phyloP scores from a whole-genome alignment of 345 rosid species.

The Draba incana region DNA sequence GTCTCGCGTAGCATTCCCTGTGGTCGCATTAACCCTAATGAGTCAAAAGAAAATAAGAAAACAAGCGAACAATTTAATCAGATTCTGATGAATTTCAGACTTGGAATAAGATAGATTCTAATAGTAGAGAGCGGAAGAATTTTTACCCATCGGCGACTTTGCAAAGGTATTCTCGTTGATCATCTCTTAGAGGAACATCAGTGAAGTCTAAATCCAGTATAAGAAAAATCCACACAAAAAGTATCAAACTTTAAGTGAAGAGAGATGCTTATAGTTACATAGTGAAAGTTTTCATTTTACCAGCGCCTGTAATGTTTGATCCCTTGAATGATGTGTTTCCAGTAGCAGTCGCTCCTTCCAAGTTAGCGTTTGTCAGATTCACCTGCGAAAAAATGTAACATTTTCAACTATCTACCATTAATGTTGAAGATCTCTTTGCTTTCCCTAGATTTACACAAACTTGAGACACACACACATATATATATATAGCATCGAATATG shows the following conservation, averaged over 20 bases:
- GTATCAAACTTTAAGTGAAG: conserved; percentile 8
- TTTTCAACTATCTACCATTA: neutral
- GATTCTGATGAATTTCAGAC: conserved; percentile 9
- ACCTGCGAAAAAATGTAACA: conserved; percentile 51
- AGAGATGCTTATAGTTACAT: conserved; percentile 5
- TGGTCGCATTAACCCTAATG: conserved; percentile 67
- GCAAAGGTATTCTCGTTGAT: conserved; percentile 86
- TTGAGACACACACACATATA: neutral
- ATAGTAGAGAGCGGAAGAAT: conserved; percentile 4
- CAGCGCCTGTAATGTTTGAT: conserved; percentile 86
- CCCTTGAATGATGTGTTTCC: conserved; percentile 98
- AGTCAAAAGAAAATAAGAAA: neutral
- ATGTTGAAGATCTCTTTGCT: conserved; percentile 11
- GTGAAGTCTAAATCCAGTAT: conserved; percentile 69
- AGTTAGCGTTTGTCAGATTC: conserved; percentile 82
- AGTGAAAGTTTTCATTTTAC: conserved; percentile 40
- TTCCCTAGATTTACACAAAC: conserved; percentile 8
- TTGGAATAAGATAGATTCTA: neutral
- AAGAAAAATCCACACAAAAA: neutral
- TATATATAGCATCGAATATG: neutral
- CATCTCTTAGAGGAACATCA: conserved; percentile 90
- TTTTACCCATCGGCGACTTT: conserved; percentile 83
- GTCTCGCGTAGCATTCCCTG: conserved; percentile 83
- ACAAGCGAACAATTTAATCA: neutral
- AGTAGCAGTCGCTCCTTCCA: conserved; percentile 90